Evolutionary conservation across 177 flowering plant genomes (phyloP).

Genomic region (Vitis hybrid): DNA sequence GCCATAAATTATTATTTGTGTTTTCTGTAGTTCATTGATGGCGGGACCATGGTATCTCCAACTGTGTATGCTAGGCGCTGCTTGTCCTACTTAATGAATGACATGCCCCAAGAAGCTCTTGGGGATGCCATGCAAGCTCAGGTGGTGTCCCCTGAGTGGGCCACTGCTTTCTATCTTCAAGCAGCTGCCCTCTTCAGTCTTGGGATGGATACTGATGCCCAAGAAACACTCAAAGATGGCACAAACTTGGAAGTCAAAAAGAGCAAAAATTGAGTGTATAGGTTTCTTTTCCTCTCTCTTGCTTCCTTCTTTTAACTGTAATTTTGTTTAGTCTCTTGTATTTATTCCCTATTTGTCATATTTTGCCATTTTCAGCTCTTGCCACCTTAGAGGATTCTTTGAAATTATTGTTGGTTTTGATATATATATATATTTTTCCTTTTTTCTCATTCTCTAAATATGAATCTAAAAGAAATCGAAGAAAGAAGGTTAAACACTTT

Average conservation of each 20-base stretch:
- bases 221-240: conserved; percentile 72
- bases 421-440: too few species aligned
- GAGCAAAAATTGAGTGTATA: conserved; percentile 51
- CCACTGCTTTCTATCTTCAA: conserved; percentile 81
- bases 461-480: too few species aligned
- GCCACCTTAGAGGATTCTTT: conserved; percentile 7
- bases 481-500: too few species aligned
- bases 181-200: conserved; percentile 79
- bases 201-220: conserved; percentile 80
- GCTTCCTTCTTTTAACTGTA: conserved; percentile 1
- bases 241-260: conserved; percentile 63
- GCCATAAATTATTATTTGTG: not conserved
- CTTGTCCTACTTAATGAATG: conserved; percentile 72
- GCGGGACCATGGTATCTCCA: conserved; percentile 88
- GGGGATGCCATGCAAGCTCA: conserved; percentile 91
- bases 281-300: conserved; percentile 15
- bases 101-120: conserved; percentile 77
- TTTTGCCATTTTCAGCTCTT: conserved; percentile 14
- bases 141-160: conserved; percentile 79
- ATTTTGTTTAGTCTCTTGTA: conserved; percentile 21
- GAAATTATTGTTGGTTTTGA: not conserved
- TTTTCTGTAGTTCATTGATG: conserved; percentile 68
- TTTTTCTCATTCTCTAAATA: too few species aligned
- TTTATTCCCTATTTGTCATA: conserved; percentile 15
- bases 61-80: conserved; percentile 83